These are phyloP conservation scores for Epichloe baconii DNA, from an alignment of 2,329 filamentous ascomycete species.

Conservation along the genomic window DNA sequence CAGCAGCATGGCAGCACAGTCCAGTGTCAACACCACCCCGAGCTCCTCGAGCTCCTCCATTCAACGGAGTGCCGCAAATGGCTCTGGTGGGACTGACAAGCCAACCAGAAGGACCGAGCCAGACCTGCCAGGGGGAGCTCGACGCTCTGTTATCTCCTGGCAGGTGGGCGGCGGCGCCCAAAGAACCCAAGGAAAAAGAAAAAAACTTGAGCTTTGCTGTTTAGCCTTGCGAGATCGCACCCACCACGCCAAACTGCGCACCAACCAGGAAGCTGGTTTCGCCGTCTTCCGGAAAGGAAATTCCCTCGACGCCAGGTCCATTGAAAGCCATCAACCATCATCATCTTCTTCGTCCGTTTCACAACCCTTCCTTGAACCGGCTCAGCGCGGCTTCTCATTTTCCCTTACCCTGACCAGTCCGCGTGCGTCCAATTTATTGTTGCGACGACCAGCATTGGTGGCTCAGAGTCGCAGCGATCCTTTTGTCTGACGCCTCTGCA, in stretches of 20 bases:
- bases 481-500: not conserved
- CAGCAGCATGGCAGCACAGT: no score
- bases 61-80: no score
- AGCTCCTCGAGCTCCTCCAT: no score
- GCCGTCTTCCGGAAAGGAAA: slow-evolving; percentile 10
- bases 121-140: no score
- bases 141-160: no score
- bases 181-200: slow-evolving; percentile 8
- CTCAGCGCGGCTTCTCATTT: not conserved
- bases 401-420: not conserved
- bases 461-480: slow-evolving; percentile 5
- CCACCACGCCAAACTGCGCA: not conserved
- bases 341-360: slow-evolving; percentile 3
- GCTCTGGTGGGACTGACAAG: no score
- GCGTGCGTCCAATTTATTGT: not conserved
- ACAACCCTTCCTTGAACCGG: not conserved
- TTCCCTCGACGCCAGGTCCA: slow-evolving; percentile 7
- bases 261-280: slow-evolving; percentile 9
- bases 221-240: slow-evolving; percentile 1
- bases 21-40: no score
- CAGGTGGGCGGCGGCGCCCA: no score
- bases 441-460: slow-evolving; percentile 8
- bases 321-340: slow-evolving; percentile 7
- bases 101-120: no score
- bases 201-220: slow-evolving; percentile 6